Evolutionary conservation across 768 basidiomycete species (phyloP), one percentile per base, ranked within the genome.

Genomic region (Dioszegia aurantiaca): DNA sequence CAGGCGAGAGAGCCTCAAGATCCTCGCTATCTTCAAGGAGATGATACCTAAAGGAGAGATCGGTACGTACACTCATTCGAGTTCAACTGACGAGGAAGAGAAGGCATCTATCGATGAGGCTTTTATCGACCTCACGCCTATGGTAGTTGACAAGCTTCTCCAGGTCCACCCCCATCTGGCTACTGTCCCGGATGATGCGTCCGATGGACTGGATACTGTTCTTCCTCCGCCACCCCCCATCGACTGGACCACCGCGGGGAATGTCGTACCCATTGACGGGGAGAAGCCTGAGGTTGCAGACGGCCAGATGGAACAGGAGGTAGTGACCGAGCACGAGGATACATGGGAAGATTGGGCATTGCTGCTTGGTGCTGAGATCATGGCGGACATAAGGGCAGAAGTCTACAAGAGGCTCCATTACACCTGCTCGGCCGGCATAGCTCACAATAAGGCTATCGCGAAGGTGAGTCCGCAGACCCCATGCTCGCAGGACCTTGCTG

Each of bases 51-150:
- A 78, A 4, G 89, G 86, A 21, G 90, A 94, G 79, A 82, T 94
- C 54, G 91, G 91, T 90, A 62, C 67, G 80, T 58, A 8, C 6
- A n/a, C n/a, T 9, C 6, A 21, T 21, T 16, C 8, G 24, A 31
- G 31, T 28, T 9, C 2, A 4, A 33, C 53, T 44, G 37, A 56
- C 23, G 44, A 14, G n/a, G 23, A 73, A 92, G 94, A 99, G 78
- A 95, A 93, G 74, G 95, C 95, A 23, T 94, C 90, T 0, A 95
- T 98, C 33, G 95, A 98, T 69, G 95, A 99, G 68, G 91, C 90
- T 0, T 99, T 93, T 76, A 84, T 98, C 56, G 94, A 98, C 75
- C 83, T 98, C 56, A 89, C 91, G 2, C 81, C 81, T 9, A 86
- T 87, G 31, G 85, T 90, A n/a, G 85, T 89, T 36, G 83, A 86